Percentiles rank a stretch among this genome's conserved stretches.
Conservation (phyloP, 352 stramenopile species). For the Phytophthora lateralis region DNA sequence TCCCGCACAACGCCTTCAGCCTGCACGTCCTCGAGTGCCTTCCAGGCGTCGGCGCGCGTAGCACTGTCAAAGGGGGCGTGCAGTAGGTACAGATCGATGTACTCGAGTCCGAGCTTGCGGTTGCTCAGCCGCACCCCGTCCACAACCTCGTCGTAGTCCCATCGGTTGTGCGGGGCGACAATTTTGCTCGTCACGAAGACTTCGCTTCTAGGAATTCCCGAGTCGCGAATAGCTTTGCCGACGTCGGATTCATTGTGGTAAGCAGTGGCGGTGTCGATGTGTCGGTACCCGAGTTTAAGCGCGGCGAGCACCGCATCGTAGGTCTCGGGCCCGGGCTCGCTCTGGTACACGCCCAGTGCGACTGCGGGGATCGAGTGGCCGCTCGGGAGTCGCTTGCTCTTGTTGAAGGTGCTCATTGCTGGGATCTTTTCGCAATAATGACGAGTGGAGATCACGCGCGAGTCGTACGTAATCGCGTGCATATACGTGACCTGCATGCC, state of each 20-base stretch:
- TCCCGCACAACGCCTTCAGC: constrained; percentile 65
- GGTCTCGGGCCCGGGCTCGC: constrained; percentile 48
- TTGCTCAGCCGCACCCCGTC: constrained; percentile 56
- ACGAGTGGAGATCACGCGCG: no score
- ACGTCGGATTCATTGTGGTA: constrained; percentile 91
- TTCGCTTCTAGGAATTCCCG: constrained; percentile 70
- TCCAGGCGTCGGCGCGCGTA: constrained; percentile 59
- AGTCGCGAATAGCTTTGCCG: constrained; percentile 71
- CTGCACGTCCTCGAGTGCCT: constrained; percentile 59
- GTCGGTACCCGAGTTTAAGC: constrained; percentile 83
- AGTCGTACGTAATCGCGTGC: neutral
- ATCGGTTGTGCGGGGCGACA: constrained; percentile 24
- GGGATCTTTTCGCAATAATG: no score
- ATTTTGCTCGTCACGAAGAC: constrained; percentile 90
- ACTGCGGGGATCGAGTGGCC: constrained; percentile 50
- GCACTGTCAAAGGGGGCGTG: constrained; percentile 62
- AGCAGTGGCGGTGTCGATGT: constrained; percentile 88
- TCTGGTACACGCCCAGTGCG: constrained; percentile 66
- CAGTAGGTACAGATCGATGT: constrained; percentile 85
- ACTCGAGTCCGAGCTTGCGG: constrained; percentile 64
- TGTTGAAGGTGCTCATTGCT: constrained; percentile 27
- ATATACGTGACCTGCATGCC: neutral
- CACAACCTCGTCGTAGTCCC: constrained; percentile 76
- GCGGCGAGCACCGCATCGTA: constrained; percentile 61
- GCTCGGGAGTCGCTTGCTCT: constrained; percentile 46